Evolutionary conservation across 148 eudicot species (phyloP), one percentile per base, ranked within the genome.

Genomic region (Tetragonia tetragonoides): DNA sequence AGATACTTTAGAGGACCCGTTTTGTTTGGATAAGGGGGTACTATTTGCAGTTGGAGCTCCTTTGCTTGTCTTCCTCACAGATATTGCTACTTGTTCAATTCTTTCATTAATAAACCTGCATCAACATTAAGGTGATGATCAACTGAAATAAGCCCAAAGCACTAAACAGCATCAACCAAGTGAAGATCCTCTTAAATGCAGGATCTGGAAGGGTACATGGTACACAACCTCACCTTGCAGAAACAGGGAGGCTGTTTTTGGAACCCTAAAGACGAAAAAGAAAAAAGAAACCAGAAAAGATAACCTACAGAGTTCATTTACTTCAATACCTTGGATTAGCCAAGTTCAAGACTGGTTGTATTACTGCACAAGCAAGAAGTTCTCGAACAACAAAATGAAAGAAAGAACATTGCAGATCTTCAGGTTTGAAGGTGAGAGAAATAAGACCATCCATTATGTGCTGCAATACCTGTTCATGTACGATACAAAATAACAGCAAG

Each of bases 101-200:
- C 97, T 93, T 87, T 95, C 99, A 86, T 95, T 95, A 44, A 95
- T 88, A 83, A 95, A 95, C 90, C 99, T 95, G 87, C 53, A 61
- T 77, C 65, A 76, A 20, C 79, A 84, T 7, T 20, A 66, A 77
- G 23, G 77, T 23, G 42, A 66, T n/a, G 44, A 66, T 71, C 17
- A 78, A 49, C 15, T 59, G 71, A 42, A 53, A 39, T 54, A 70
- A 63, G 37, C 9, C 20, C 46, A 51, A 38, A 61, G 34, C 38
- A 34, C 47, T 39, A 49, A 16, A 56, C 57, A 80, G 41, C 69
- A 49, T 60, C 62, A 68, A 71, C 42, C 41, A 34, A 66, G 40
- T 59, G 14, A 59, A 77, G 68, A 39, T 72, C 53, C 23, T 42
- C 20, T 21, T 54, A 21, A 42, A 42, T 53, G 63, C 38, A 51